Conservation (phyloP, 106 monocot species). For the Phalaenopsis equestris region DNA sequence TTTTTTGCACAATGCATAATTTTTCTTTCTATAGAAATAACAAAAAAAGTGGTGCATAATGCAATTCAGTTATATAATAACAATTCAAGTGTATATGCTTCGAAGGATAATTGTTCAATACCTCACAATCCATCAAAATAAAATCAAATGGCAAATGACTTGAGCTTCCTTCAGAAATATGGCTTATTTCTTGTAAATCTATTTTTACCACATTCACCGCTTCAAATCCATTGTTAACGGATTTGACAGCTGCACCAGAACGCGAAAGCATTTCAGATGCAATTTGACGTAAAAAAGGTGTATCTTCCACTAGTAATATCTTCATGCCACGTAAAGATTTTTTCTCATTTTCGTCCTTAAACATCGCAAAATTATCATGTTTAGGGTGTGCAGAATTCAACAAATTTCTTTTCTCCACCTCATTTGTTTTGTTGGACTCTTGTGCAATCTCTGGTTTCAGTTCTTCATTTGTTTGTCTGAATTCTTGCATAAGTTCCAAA, state of each 20-base stretch:
- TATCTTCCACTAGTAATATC: constrained; percentile 66
- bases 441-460: background rate
- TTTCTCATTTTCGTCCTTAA: background rate
- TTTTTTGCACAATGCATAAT: background rate
- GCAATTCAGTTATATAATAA: background rate
- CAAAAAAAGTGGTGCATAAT: background rate
- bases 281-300: constrained; percentile 14
- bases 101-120: constrained; percentile 13
- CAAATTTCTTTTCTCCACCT: background rate
- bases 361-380: background rate
- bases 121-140: constrained; percentile 77
- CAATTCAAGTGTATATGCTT: background rate
- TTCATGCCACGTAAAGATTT: constrained; percentile 41
- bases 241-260: constrained; percentile 46
- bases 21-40: background rate
- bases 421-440: background rate
- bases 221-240: constrained; percentile 47
- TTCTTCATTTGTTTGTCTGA: constrained; percentile 24
- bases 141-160: constrained; percentile 30
- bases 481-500: constrained; percentile 33
- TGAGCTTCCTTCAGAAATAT: constrained; percentile 3
- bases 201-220: constrained; percentile 40
- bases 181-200: constrained; percentile 17
- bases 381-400: background rate
- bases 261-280: constrained; percentile 18